Evolutionary conservation across 176 grass and related monocot species (phyloP).

Genomic region (Aegilops umbellulata): DNA sequence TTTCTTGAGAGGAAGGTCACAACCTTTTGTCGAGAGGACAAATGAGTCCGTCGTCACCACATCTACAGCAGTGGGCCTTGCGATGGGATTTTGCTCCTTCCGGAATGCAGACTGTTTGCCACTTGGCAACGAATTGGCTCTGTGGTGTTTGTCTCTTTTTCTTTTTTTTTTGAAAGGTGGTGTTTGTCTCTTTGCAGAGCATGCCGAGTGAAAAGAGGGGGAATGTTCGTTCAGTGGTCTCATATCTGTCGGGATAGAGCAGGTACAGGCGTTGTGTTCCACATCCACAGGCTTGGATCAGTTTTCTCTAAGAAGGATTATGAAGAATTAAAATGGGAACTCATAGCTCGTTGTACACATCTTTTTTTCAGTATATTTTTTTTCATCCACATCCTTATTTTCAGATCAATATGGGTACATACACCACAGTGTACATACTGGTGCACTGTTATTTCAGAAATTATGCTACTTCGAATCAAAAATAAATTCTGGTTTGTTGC

Average conservation of each 20-base stretch:
- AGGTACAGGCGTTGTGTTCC: neutral
- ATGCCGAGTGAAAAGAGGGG: neutral
- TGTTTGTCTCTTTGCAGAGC: neutral
- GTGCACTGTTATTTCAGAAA: too few species aligned
- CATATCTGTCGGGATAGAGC: neutral
- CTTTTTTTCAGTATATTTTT: too few species aligned
- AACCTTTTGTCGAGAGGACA: neutral
- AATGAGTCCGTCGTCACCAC: neutral
- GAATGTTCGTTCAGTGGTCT: neutral
- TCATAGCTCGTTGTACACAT: too few species aligned
- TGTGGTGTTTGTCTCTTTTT: neutral
- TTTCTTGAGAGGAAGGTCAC: neutral
- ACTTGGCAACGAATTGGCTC: neutral
- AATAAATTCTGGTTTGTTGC: too few species aligned
- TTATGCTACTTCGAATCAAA: too few species aligned
- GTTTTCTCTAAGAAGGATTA: too few species aligned
- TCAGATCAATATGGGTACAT: too few species aligned
- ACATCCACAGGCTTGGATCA: too few species aligned
- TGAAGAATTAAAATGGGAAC: neutral
- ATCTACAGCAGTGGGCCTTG: neutral
- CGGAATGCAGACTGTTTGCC: neutral
- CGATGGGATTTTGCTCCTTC: conserved; percentile 24
- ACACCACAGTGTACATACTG: too few species aligned
- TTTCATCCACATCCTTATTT: too few species aligned
- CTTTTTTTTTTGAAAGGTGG: too few species aligned